phyloP scores from a whole-genome alignment of 768 basidiomycete species.

The Goffeauzyma gilvescens region DNA sequence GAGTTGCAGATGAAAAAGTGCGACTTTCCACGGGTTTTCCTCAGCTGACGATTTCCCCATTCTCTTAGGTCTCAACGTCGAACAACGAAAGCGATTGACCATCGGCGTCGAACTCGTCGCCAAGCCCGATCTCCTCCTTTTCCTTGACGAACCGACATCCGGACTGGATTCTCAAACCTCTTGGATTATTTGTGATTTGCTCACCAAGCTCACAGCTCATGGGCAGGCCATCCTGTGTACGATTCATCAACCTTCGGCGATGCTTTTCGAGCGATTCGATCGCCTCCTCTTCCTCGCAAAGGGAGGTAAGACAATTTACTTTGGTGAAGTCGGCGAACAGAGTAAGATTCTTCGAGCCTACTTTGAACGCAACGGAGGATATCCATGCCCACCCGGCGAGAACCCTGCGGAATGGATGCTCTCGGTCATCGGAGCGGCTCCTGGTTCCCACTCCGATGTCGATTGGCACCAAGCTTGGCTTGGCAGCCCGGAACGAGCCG shows the following conservation, averaged over 20 bases:
- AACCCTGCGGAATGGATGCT: conserved; percentile 46
- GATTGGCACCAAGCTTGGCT: conserved; percentile 51
- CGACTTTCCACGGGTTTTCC: background rate
- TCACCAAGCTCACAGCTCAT: conserved; percentile 34
- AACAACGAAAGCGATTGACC: conserved; percentile 18
- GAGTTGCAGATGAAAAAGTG: conserved; percentile 8
- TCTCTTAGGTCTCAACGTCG: conserved; percentile 26
- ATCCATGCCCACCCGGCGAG: conserved; percentile 47
- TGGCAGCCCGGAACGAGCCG: conserved; percentile 39
- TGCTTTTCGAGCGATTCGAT: conserved; percentile 72
- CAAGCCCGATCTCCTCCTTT: conserved; percentile 35
- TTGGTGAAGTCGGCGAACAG: conserved; percentile 66
- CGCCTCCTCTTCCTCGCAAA: conserved; percentile 40
- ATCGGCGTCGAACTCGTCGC: conserved; percentile 35
- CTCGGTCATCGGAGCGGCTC: conserved; percentile 63
- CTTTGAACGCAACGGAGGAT: conserved; percentile 54
- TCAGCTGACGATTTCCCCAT: background rate
- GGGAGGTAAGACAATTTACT: conserved; percentile 85
- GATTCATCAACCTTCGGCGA: conserved; percentile 40
- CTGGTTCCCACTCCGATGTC: conserved; percentile 40
- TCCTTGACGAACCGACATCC: conserved; percentile 38
- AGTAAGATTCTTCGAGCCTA: conserved; percentile 52
- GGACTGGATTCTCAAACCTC: conserved; percentile 60
- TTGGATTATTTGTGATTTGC: conserved; percentile 51
- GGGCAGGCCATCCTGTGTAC: conserved; percentile 28